Evolutionary conservation across 2,329 filamentous ascomycete genomes (phyloP).

Genomic region (Aureobasidium melanogenum): DNA sequence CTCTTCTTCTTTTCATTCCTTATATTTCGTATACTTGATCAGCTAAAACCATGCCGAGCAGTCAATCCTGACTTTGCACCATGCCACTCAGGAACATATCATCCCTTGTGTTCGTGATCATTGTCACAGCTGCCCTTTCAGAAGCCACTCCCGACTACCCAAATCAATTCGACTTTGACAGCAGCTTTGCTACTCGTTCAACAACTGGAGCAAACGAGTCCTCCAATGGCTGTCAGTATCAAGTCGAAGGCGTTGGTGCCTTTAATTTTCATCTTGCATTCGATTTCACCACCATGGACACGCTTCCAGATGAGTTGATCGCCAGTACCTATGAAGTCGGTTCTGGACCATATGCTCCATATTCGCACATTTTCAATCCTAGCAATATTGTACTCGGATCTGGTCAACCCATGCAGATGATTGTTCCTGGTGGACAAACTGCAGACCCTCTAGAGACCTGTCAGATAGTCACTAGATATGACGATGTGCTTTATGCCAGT

Average conservation of each 20-base stretch:
- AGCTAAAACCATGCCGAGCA: background rate
- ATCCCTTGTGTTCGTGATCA: background rate
- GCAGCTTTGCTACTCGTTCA: background rate
- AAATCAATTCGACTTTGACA: background rate
- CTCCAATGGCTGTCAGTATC: conserved; percentile 8
- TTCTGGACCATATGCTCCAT: conserved; percentile 10
- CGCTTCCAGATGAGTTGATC: conserved; percentile 2
- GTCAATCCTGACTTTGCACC: background rate
- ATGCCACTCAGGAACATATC: background rate
- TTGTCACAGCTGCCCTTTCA: background rate
- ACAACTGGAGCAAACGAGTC: background rate
- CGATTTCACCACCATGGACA: conserved; percentile 13
- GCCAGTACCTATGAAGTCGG: conserved; percentile 12
- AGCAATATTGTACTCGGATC: conserved; percentile 10
- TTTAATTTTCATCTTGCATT: conserved; percentile 12
- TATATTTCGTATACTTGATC: no score
- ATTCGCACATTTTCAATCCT: conserved; percentile 12
- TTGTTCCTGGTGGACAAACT: conserved; percentile 6
- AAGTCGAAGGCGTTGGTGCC: conserved; percentile 9
- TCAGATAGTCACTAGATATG: conserved; percentile 53
- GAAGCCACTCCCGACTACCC: background rate
- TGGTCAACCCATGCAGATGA: conserved; percentile 11
- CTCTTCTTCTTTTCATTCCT: background rate
- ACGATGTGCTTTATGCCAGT: conserved; percentile 59
- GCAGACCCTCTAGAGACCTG: conserved; percentile 27